Conservation (phyloP, 2,329 filamentous ascomycete species). For the Periconia sp. region DNA sequence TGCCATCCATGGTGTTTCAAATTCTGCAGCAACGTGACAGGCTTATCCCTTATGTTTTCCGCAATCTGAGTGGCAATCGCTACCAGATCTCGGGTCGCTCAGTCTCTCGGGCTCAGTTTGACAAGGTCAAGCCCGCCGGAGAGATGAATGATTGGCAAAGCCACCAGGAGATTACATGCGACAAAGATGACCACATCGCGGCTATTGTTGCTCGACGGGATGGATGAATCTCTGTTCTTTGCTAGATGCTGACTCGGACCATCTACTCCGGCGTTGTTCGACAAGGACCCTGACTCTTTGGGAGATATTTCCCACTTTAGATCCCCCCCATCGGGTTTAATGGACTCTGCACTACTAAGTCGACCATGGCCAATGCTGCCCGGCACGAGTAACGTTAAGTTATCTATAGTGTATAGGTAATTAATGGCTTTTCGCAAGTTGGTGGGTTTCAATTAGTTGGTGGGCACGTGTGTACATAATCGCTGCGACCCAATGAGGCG, state of each 20-base stretch:
- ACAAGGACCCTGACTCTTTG: background rate
- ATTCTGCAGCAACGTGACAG: constrained; percentile 6
- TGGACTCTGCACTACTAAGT: no score
- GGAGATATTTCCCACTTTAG: background rate
- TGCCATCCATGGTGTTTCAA: constrained; percentile 13
- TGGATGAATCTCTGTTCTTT: background rate
- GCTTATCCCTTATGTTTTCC: constrained; percentile 1
- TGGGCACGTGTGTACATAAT: background rate
- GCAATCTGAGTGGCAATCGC: constrained; percentile 11
- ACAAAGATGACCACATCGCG: background rate
- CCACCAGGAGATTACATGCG: constrained; percentile 15
- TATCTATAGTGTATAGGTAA: background rate
- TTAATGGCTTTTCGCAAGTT: background rate
- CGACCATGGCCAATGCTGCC: background rate
- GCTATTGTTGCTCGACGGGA: background rate
- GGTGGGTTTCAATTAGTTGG: background rate
- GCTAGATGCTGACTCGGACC: constrained; percentile 23
- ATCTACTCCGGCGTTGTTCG: constrained; percentile 14
- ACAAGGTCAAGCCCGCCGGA: constrained; percentile 7
- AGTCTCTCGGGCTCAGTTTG: background rate
- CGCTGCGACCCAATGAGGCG: constrained; percentile 15
- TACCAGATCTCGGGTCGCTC: constrained; percentile 9
- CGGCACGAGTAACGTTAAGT: background rate
- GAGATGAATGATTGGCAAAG: constrained; percentile 21
- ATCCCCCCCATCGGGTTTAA: no score